Conservation (phyloP, 345 rosid genomes). For the Eucalyptus curtisii region DNA sequence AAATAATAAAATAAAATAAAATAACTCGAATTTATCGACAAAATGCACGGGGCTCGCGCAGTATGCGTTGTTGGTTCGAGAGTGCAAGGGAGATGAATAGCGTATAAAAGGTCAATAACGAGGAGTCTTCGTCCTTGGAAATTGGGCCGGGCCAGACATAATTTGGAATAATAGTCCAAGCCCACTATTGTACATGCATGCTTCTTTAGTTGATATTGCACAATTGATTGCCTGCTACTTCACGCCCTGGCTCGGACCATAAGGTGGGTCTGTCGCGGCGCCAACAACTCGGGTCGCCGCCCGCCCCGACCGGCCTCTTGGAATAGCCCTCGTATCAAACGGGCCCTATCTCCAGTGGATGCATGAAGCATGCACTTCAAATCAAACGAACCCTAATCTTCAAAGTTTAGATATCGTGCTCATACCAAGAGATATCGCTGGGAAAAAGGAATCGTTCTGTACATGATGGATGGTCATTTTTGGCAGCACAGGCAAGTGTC, state of each 20-base stretch:
- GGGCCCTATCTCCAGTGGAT: neutral
- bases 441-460: neutral
- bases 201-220: neutral
- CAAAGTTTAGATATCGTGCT: neutral
- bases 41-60: neutral
- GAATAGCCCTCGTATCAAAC: neutral
- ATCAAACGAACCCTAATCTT: neutral
- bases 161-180: neutral
- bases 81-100: neutral
- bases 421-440: neutral
- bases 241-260: neutral
- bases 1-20: rapidly evolving
- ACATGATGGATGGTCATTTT: neutral
- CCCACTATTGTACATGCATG: neutral
- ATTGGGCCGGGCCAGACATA: neutral
- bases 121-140: neutral
- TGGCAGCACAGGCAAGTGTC: neutral
- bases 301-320: neutral
- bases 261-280: rapidly evolving
- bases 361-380: neutral
- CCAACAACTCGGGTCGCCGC: neutral
- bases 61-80: neutral
- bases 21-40: neutral
- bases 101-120: neutral
- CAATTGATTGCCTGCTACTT: neutral